phyloP scores from a whole-genome alignment of 2,329 filamentous ascomycete species.

The Madurella fahalii region DNA sequence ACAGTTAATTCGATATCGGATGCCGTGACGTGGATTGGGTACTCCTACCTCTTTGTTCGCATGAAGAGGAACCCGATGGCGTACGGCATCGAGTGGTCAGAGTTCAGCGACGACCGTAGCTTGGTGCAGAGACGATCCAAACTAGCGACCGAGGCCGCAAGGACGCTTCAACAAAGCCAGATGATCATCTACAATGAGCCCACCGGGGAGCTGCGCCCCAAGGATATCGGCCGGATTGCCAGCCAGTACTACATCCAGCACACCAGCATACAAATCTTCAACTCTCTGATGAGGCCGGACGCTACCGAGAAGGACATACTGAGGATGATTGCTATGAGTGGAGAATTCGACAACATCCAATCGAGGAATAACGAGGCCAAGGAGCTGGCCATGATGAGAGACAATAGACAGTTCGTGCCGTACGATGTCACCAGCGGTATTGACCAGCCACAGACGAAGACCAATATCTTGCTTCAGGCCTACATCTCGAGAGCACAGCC shows the following conservation, averaged over 20 bases:
- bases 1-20: slow-evolving; percentile 94
- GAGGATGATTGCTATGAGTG: slow-evolving; percentile 95
- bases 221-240: slow-evolving; percentile 93
- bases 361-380: slow-evolving; percentile 85
- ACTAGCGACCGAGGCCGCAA: slow-evolving; percentile 82
- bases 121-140: slow-evolving; percentile 82
- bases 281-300: slow-evolving; percentile 82
- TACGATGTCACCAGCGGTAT: slow-evolving; percentile 75
- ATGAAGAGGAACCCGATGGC: slow-evolving; percentile 89
- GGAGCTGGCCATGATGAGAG: slow-evolving; percentile 71
- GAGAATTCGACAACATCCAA: slow-evolving; percentile 96
- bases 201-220: slow-evolving; percentile 87
- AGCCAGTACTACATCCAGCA: slow-evolving; percentile 97
- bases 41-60: slow-evolving; percentile 94
- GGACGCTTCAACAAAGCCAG: slow-evolving; percentile 83
- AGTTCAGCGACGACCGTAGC: slow-evolving; percentile 81
- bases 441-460: slow-evolving; percentile 78
- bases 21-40: slow-evolving; percentile 95
- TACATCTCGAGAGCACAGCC: slow-evolving; percentile 85
- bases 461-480: slow-evolving; percentile 89
- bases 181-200: slow-evolving; percentile 99
- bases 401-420: slow-evolving; percentile 65
- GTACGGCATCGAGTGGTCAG: slow-evolving; percentile 93
- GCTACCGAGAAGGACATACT: slow-evolving; percentile 89
- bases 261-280: slow-evolving; percentile 92